Evolutionary conservation across 108 stramenopile genomes (phyloP), one percentile per base, ranked within the genome.

Genomic region (Cyclotella atomus): DNA sequence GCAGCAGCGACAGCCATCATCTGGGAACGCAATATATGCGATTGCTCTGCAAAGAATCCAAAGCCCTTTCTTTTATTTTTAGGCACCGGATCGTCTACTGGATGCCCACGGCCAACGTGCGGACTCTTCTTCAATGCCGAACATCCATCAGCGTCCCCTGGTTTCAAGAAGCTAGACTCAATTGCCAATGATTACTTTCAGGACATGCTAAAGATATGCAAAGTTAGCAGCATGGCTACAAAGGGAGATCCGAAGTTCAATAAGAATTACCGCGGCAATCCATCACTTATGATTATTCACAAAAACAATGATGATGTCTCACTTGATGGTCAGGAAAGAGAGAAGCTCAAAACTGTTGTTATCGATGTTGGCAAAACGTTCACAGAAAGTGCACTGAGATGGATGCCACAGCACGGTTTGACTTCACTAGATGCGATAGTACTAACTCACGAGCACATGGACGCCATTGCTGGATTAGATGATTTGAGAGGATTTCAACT

Each of bases 361-460:
- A 91, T 95, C 70, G 94, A 95, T 65, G 90, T 83, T n/a, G 94
- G 94, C 23, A 95, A 95, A 62, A 95, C 94, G 16, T 95, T 95
- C 70, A 90, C 91, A 29, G 94, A 95, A 69, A 69, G 61, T 63
- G 70, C 91, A 25, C 35, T 93, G 29, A 66, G 94, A 73, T 95
- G 94, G 94, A 88, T 92, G 79, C 94, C 94, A 29, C 54, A 67
- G 29, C 53, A 68, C 50, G 61, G 77, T 27, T 86, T 92, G 47
- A 36, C 83, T 25, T 49, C 68, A 23, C 70, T 95, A 36, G 90
- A 92, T 80, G 88, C 89, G 49, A 81, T 95, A 46, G 82, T 93
- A 3, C 69, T 95, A 24, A 90, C 90, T 14, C 94, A 95, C 68
- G 83, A 95, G 29, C 94, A 95, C 57, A 91, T 91, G 89, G 85